phyloP scores from a whole-genome alignment of 1,139 yeast genomes.

The Waltiozyma solani region DNA sequence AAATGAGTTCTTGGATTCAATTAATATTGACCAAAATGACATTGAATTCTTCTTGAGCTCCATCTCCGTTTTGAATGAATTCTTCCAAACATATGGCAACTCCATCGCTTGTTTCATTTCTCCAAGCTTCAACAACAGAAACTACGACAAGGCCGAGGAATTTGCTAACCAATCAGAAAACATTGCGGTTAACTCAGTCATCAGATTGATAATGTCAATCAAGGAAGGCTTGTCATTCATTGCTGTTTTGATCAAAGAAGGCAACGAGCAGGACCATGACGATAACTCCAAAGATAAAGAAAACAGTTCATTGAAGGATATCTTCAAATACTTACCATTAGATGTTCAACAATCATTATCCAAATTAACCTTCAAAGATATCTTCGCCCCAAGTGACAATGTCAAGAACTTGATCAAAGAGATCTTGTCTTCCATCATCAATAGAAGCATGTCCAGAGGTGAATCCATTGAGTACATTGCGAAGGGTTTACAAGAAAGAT shows the following conservation, averaged over 20 bases:
- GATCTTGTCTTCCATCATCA: conserved; percentile 78
- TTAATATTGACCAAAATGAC: conserved; percentile 37
- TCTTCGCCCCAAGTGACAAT: conserved; percentile 56
- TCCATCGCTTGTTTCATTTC: conserved; percentile 51
- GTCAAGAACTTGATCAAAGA: conserved; percentile 75
- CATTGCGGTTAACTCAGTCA: conserved; percentile 72
- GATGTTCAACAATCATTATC: conserved; percentile 62
- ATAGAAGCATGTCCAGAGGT: conserved; percentile 83
- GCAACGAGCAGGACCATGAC: conserved; percentile 3
- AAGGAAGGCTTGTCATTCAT: conserved; percentile 88
- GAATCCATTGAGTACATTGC: conserved; percentile 90
- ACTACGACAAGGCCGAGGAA: conserved; percentile 34
- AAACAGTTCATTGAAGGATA: conserved; percentile 43
- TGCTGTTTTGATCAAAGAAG: conserved; percentile 70
- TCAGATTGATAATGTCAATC: conserved; percentile 66
- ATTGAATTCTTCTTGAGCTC: conserved; percentile 63
- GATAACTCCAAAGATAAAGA: background rate
- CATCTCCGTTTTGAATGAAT: conserved; percentile 41
- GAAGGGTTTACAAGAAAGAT: conserved; percentile 77
- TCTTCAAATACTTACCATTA: conserved; percentile 57
- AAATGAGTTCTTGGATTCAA: conserved; percentile 17
- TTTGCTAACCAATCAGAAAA: conserved; percentile 86
- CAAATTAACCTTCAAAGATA: conserved; percentile 58
- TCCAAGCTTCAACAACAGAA: conserved; percentile 27
- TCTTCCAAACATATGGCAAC: conserved; percentile 45